phyloP scores from a whole-genome alignment of 495 filamentous ascomycete species.

The Glonium stellatum region DNA sequence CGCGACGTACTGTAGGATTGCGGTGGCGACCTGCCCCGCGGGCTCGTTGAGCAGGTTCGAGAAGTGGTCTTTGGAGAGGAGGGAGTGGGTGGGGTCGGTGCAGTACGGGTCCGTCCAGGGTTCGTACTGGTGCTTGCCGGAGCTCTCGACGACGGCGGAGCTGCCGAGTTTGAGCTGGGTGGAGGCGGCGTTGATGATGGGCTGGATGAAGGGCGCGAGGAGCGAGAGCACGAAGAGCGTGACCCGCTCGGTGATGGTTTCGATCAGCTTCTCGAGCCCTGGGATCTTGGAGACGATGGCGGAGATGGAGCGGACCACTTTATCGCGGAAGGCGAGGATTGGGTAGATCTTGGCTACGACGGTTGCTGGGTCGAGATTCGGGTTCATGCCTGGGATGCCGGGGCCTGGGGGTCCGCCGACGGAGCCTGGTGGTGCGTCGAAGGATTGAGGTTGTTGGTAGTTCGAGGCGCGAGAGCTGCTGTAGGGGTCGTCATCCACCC shows the following conservation, averaged over 20 bases:
- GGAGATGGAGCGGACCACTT: conserved; percentile 75
- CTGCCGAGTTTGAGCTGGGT: conserved; percentile 77
- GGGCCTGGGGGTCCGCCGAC: conserved; percentile 43
- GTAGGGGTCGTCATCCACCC: conserved; percentile 12
- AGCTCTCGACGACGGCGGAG: conserved; percentile 67
- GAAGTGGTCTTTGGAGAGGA: conserved; percentile 96
- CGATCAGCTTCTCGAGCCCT: conserved; percentile 74
- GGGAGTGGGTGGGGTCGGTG: conserved; percentile 87
- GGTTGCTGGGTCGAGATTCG: conserved; percentile 75
- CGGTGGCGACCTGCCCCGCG: conserved; percentile 72
- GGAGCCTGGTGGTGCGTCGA: conserved; percentile 45
- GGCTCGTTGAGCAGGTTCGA: conserved; percentile 85
- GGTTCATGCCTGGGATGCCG: conserved; percentile 61
- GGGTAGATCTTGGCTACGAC: conserved; percentile 83
- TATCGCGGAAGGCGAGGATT: conserved; percentile 89
- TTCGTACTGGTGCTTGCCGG: conserved; percentile 78
- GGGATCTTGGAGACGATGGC: conserved; percentile 86
- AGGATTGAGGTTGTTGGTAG: conserved; percentile 25
- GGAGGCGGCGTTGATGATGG: conserved; percentile 82
- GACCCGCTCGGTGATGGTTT: conserved; percentile 84
- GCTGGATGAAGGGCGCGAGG: conserved; percentile 80
- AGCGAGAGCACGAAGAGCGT: conserved; percentile 86
- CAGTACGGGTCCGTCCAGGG: conserved; percentile 82
- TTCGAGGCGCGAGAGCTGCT: conserved; percentile 20
- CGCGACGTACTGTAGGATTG: conserved; percentile 73